phyloP scores from a whole-genome alignment of 768 basidiomycete genomes.

The Boletus tomentosulus region DNA sequence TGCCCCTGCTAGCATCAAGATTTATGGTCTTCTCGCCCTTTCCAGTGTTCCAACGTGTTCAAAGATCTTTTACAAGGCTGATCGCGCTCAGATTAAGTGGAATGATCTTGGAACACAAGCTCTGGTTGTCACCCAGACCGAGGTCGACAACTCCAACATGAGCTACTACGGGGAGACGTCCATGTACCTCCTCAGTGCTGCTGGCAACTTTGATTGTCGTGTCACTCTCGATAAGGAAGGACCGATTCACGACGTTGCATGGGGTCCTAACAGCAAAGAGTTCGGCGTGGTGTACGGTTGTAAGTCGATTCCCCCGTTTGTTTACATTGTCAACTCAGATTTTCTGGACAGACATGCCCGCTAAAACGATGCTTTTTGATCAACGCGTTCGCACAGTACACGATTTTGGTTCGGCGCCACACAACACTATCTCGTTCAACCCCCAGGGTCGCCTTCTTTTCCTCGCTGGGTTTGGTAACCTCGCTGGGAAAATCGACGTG shows the following conservation, averaged over 20 bases:
- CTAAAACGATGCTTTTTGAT: constrained; percentile 89
- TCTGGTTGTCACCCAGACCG: constrained; percentile 88
- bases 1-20: constrained; percentile 80
- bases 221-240: constrained; percentile 93
- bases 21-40: constrained; percentile 70
- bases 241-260: constrained; percentile 92
- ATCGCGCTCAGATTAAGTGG: constrained; percentile 93
- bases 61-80: constrained; percentile 95
- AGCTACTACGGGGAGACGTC: constrained; percentile 98
- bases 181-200: constrained; percentile 85
- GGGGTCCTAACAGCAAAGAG: constrained; percentile 96
- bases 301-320: constrained; percentile 39
- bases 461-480: constrained; percentile 93
- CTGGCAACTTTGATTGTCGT: constrained; percentile 91
- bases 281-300: constrained; percentile 97
- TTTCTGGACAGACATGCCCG: constrained; percentile 75
- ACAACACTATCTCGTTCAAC: constrained; percentile 93
- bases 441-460: constrained; percentile 87
- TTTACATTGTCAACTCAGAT: not conserved
- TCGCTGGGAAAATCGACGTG: constrained; percentile 91
- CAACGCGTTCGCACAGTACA: constrained; percentile 81
- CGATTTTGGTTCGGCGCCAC: constrained; percentile 86
- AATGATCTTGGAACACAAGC: constrained; percentile 91
- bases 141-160: constrained; percentile 96
- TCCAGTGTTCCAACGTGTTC: constrained; percentile 66